A percentile compares a stretch with the other conserved stretches of the same genome.
These are phyloP conservation scores for Kwoniella europaea DNA, from an alignment of 768 basidiomycete species.

Conservation along the genomic window DNA sequence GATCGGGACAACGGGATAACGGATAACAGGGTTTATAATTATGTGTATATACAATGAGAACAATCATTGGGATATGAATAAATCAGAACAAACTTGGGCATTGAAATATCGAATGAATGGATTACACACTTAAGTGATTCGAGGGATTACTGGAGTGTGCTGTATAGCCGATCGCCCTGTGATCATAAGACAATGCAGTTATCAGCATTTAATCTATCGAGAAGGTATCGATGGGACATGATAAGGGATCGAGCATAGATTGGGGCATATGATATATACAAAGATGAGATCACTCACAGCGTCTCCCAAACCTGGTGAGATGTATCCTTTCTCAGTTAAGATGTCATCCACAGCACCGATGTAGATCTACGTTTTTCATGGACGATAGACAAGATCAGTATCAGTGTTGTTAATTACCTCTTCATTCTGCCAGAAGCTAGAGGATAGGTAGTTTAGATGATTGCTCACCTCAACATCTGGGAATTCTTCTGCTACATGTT, in stretches of 20 bases:
- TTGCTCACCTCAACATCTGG: constrained; percentile 77
- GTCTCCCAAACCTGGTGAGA: constrained; percentile 90
- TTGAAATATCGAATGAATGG: too few species aligned
- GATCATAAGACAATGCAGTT: neutral
- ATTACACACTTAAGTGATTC: too few species aligned
- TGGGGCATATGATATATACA: too few species aligned
- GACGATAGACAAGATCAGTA: neutral
- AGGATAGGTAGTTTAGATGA: neutral
- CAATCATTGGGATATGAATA: too few species aligned
- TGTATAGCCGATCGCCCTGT: constrained; percentile 84
- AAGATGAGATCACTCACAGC: constrained; percentile 64
- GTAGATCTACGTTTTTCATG: constrained; percentile 69
- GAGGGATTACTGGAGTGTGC: constrained; percentile 60
- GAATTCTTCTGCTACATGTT: constrained; percentile 68
- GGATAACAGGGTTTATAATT: too few species aligned
- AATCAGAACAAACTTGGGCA: too few species aligned
- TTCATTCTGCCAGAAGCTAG: neutral
- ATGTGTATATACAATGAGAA: too few species aligned
- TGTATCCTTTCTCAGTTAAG: constrained; percentile 75
- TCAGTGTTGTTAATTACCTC: neutral
- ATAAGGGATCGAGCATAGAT: neutral
- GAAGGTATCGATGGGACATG: neutral
- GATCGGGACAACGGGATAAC: too few species aligned
- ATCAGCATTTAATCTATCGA: neutral
- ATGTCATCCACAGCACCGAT: constrained; percentile 77